Conservation (phyloP, 306 rosid genomes). For the Castanopsis chinensis region DNA sequence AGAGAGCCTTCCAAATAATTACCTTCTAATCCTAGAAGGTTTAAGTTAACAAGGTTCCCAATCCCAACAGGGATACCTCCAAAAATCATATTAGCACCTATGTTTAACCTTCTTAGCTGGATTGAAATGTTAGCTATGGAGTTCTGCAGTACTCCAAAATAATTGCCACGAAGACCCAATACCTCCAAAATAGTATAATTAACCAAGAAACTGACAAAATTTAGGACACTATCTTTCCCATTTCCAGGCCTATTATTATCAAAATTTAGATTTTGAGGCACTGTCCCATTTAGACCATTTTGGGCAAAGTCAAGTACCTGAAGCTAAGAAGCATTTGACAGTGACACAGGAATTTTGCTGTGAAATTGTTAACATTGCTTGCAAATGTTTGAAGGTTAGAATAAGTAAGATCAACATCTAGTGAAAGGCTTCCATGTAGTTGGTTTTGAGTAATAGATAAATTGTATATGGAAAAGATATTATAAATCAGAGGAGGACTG, state of each 20-base stretch:
- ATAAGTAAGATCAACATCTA: constrained; percentile 43
- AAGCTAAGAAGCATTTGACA: constrained; percentile 44
- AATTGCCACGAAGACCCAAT: constrained; percentile 14
- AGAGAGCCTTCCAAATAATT: constrained; percentile 28
- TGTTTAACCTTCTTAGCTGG: background rate
- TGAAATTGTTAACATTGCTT: constrained; percentile 36
- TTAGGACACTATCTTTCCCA: constrained; percentile 23
- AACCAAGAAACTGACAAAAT: constrained; percentile 28
- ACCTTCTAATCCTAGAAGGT: constrained; percentile 14
- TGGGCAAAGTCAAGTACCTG: constrained; percentile 31
- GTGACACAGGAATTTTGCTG: constrained; percentile 44
- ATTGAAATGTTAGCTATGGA: constrained; percentile 34
- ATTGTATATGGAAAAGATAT: constrained; percentile 28
- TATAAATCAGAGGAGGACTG: constrained; percentile 20
- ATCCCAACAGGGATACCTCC: constrained; percentile 38
- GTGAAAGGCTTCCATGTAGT: constrained; percentile 42
- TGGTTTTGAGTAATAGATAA: constrained; percentile 35
- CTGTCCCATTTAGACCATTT: constrained; percentile 34
- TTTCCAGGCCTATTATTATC: constrained; percentile 32
- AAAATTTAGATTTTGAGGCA: constrained; percentile 38
- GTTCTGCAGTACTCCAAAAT: constrained; percentile 26
- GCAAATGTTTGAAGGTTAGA: constrained; percentile 40
- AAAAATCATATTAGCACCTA: constrained; percentile 10
- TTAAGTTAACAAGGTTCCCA: constrained; percentile 29
- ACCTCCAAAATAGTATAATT: constrained; percentile 29